Base-by-base conservation (phyloP, 139 green algal species). In the Picocystis salinarum region DNA sequence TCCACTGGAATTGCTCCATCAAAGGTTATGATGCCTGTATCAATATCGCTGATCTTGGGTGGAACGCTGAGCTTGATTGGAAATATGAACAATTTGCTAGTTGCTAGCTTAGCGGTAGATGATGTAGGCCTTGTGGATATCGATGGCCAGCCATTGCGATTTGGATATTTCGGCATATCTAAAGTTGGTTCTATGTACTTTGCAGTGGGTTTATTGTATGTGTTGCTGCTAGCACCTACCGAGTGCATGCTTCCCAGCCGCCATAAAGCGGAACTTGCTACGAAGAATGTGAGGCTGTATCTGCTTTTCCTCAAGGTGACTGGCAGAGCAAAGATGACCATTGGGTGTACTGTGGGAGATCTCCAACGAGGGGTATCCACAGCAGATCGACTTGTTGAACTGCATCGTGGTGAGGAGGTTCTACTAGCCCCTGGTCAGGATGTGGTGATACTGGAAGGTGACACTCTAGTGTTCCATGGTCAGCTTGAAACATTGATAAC, bases 21-120 rank as follows among this genome's bases (percentile, higher is more conserved):
- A n/a, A n/a, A n/a, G n/a, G 45, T 86, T 24, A 64, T 81, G 30
- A 70, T 83, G 39, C 76, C 76, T 19, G 40, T 82, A 22, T 76
- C 67, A 20, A 83, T 72, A 39, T 62, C 73, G 9, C 61, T 66
- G 10, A 69, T 85, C 22, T 55, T 85, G 24, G 77, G 77, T 4
- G 77, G 77, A 25, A 85, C 75, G 9, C 55, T 52, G 49, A 89
- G 75, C 0, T 54, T 82, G 7, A 89, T 89, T 23, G 77, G 77
- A 15, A 79, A 73, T 3, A 71, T 57, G 24, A 85, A 75, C 26
- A 89, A 89, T 58, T 62, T 89, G 23, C 71, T 89, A 28, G 64
- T 85, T 9, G 56, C 62, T 13, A 70, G 66, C 17, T 42, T 69
- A 31, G 26, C 39, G n/a, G n/a, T n/a, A n/a, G n/a, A n/a, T n/a